Conservation (phyloP, 225 moss, liverwort and hornwort species). For the Pleurozium schreberi region DNA sequence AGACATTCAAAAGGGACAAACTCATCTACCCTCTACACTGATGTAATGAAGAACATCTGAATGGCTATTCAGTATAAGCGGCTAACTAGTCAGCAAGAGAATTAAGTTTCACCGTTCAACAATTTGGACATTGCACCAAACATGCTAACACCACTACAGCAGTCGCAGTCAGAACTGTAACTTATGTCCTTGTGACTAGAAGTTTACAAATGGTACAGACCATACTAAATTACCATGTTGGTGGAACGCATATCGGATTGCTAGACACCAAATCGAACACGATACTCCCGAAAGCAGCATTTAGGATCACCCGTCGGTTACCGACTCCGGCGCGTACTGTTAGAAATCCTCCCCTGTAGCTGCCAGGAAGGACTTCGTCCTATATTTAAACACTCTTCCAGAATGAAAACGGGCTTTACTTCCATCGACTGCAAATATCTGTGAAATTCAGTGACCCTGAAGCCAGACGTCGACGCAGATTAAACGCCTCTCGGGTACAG, state of each 20-base stretch:
- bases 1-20: neutral
- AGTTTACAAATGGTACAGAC: too few species aligned
- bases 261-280: neutral
- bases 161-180: too few species aligned
- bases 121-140: neutral
- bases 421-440: neutral
- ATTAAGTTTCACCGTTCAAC: too few species aligned
- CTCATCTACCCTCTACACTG: neutral
- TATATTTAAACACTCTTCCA: rapidly evolving
- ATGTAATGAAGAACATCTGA: neutral
- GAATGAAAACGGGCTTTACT: neutral
- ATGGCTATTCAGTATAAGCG: neutral
- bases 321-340: neutral
- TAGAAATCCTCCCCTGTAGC: too few species aligned
- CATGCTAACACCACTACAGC: too few species aligned
- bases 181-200: too few species aligned
- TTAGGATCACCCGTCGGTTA: neutral
- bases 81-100: neutral
- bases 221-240: neutral
- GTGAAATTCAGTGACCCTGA: too few species aligned
- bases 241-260: too few species aligned
- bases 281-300: neutral
- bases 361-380: too few species aligned
- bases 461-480: too few species aligned
- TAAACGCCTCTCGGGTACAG: neutral